Base-by-base conservation (phyloP, 1,284 basidiomycete genomes). In the Ganoderma meredithae region DNA sequence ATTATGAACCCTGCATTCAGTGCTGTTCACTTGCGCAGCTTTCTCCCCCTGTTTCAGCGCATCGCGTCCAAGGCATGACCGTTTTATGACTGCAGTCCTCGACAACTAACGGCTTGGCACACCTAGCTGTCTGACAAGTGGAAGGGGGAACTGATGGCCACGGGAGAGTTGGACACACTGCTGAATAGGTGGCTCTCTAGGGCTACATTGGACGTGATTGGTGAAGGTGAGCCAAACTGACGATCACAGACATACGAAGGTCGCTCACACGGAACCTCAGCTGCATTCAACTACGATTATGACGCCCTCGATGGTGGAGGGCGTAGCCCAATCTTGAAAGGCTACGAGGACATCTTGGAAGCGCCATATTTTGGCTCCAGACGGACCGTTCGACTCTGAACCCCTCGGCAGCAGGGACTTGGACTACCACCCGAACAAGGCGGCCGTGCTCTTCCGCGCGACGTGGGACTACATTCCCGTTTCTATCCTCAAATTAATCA, bases 281-380 rank as follows among this genome's bases (percentile, higher is more conserved):
- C 74, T 19, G 79, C 78, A 0, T 81, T 81, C 31, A 73, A 75
- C 53, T 76, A 76, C 67, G 69, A 76, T 4, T 79, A 80, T 52
- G 73, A 75, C n/a, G 73, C 77, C 0, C 66, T 81, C 0, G 72
- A 80, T 39, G 67, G 76, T 22, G 63, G 36, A 1, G 62, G 70
- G 13, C 44, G 73, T 17, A 78, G 73, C 40, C 72, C 75, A 6
- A 62, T 81, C 1, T 63, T 69, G 9, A 64, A 73, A 6, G 72
- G 73, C 3, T 76, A 79, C 47, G 70, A 77, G 10, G 74, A 76
- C 60, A 64, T 81, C 27, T 79, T 81, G 80, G 80, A 66, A 66
- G 79, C 69, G 6, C n/a, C 44, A 0, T 1, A n/a, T 25, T 2
- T 10, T 25, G 0, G 7, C 13, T 13, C 9, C 17, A 27, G 27